These are phyloP conservation scores for Helotiales sp. DNA, from an alignment of 2,329 filamentous ascomycete species.

Conservation along the genomic window DNA sequence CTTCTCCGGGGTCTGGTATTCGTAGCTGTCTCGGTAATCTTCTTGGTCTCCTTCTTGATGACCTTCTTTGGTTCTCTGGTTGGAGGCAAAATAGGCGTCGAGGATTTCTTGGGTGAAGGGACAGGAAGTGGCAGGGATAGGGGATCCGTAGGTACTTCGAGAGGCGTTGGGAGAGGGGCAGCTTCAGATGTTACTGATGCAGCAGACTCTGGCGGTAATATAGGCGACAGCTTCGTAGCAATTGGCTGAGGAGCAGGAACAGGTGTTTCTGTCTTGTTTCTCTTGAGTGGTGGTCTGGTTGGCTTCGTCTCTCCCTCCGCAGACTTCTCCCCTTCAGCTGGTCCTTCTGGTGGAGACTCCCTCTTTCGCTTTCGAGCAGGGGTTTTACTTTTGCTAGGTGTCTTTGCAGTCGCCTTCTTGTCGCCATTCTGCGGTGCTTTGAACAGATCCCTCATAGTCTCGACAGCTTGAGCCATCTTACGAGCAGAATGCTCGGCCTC, in stretches of 20 bases:
- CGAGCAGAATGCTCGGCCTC: slow-evolving; percentile 63
- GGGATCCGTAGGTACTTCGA: slow-evolving; percentile 26
- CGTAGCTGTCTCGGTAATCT: slow-evolving; percentile 20
- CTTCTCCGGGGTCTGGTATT: slow-evolving; percentile 31
- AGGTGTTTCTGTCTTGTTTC: slow-evolving; percentile 62
- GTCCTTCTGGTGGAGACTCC: slow-evolving; percentile 32
- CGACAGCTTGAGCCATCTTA: slow-evolving; percentile 56
- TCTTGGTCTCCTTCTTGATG: slow-evolving; percentile 34
- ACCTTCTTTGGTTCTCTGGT: slow-evolving; percentile 34
- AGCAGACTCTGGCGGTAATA: slow-evolving; percentile 29
- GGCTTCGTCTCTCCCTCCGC: slow-evolving; percentile 28
- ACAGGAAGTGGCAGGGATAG: slow-evolving; percentile 23
- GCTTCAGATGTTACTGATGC: slow-evolving; percentile 31
- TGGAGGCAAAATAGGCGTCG: slow-evolving; percentile 44
- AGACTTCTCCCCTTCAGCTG: slow-evolving; percentile 30
- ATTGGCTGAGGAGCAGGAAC: slow-evolving; percentile 52
- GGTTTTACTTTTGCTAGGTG: slow-evolving; percentile 21
- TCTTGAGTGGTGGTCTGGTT: slow-evolving; percentile 52
- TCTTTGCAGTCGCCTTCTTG: slow-evolving; percentile 22
- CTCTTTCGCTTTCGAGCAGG: slow-evolving; percentile 42
- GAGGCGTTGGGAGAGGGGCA: slow-evolving; percentile 19
- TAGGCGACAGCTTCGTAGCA: slow-evolving; percentile 42
- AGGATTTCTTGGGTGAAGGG: slow-evolving; percentile 41
- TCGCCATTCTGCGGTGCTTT: slow-evolving; percentile 30
- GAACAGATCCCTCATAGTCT: slow-evolving; percentile 51